Conservation (phyloP, 2,329 filamentous ascomycete genomes). For the Epichloe amarillans region DNA sequence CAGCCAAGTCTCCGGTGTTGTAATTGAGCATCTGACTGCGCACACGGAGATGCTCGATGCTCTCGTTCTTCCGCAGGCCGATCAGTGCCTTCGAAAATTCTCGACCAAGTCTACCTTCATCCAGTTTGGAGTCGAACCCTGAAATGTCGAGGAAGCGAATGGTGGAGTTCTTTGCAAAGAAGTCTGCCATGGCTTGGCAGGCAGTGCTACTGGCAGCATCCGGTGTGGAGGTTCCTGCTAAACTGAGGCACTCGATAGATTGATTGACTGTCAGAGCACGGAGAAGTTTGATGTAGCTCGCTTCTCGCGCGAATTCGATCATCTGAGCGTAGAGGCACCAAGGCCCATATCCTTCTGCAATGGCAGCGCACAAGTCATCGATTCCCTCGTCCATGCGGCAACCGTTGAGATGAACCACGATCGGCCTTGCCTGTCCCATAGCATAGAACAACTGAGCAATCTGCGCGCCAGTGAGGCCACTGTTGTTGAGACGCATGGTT, state of each 20-base stretch:
- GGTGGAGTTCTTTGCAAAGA: constrained; percentile 37
- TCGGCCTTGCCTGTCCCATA: constrained; percentile 33
- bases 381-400: constrained; percentile 41
- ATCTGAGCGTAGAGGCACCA: constrained; percentile 40
- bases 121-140: constrained; percentile 42
- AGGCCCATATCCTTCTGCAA: constrained; percentile 33
- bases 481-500: constrained; percentile 35
- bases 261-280: constrained; percentile 35
- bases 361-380: constrained; percentile 33
- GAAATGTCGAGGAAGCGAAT: constrained; percentile 43
- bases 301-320: constrained; percentile 41
- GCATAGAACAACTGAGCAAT: constrained; percentile 37
- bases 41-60: constrained; percentile 37
- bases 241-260: constrained; percentile 37
- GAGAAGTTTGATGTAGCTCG: constrained; percentile 37
- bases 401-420: constrained; percentile 35
- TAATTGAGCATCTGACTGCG: constrained; percentile 42
- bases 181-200: constrained; percentile 32
- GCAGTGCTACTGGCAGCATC: constrained; percentile 32
- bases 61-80: constrained; percentile 30
- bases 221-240: constrained; percentile 40
- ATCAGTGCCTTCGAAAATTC: constrained; percentile 37
- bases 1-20: constrained; percentile 39
- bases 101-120: constrained; percentile 41
- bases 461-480: constrained; percentile 35